Evolutionary conservation across 192 early-diverging fungal genomes (phyloP).

Genomic region (Jimgerdemannia flammicorona): DNA sequence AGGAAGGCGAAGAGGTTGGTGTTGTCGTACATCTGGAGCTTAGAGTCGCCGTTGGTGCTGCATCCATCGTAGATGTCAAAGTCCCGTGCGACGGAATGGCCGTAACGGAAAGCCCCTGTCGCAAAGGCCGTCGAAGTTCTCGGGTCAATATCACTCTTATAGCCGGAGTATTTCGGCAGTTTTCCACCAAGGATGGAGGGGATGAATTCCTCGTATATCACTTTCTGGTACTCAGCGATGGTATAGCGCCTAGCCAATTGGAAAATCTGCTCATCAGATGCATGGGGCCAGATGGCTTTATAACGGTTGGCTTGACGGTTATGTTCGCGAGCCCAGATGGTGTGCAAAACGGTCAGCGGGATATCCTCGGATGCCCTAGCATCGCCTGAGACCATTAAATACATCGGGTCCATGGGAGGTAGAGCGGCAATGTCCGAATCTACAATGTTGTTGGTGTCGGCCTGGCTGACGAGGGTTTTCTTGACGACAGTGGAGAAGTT

Average conservation of each 20-base stretch:
- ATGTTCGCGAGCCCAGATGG: slow-evolving; percentile 3
- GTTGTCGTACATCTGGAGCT: neutral
- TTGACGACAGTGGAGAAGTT: slow-evolving; percentile 2
- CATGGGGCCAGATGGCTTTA: neutral
- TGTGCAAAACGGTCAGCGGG: slow-evolving; percentile 22
- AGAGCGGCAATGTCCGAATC: slow-evolving; percentile 6
- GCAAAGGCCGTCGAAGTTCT: slow-evolving; percentile 2
- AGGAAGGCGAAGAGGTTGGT: neutral
- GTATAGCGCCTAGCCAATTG: slow-evolving; percentile 4
- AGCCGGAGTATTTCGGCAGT: slow-evolving; percentile 5
- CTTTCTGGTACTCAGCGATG: slow-evolving; percentile 9
- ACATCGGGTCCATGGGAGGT: neutral
- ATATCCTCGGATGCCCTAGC: slow-evolving; percentile 39
- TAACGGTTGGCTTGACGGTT: neutral
- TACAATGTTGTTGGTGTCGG: slow-evolving; percentile 1
- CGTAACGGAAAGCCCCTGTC: neutral
- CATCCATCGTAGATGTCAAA: slow-evolving; percentile 10
- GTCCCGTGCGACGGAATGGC: slow-evolving; percentile 5
- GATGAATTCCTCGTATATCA: slow-evolving; percentile 10
- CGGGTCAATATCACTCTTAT: slow-evolving; percentile 1
- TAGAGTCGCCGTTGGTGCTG: neutral
- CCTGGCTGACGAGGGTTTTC: slow-evolving; percentile 5
- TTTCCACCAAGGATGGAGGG: neutral
- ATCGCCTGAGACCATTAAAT: slow-evolving; percentile 4
- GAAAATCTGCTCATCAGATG: slow-evolving; percentile 9